Conservation (phyloP, 306 rosid species). For the Boehmeria nivea region DNA sequence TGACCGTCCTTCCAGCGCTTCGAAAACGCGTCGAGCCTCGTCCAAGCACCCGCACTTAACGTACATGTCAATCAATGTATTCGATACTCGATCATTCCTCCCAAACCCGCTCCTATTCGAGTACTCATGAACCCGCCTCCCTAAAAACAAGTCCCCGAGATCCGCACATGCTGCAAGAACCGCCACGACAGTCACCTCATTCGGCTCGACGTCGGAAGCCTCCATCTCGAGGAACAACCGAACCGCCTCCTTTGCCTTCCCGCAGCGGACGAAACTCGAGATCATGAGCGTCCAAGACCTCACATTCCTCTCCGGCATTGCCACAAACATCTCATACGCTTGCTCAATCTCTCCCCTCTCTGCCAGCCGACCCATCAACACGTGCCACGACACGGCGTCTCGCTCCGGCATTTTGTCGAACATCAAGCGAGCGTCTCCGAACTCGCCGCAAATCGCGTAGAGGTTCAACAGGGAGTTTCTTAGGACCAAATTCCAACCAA, state of each 20-base stretch:
- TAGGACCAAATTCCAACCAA: slow-evolving; percentile 35
- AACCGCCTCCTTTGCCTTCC: slow-evolving; percentile 46
- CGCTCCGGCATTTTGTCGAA: no score
- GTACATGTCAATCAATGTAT: no score
- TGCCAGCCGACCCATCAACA: slow-evolving; percentile 37
- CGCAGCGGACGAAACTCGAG: slow-evolving; percentile 48
- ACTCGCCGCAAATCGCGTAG: no score
- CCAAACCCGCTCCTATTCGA: no score
- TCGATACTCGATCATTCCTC: no score
- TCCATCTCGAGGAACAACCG: slow-evolving; percentile 39
- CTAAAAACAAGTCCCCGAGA: slow-evolving; percentile 42
- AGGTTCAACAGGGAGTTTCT: slow-evolving; percentile 39
- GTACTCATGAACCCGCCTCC: slow-evolving; percentile 25
- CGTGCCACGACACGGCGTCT: no score
- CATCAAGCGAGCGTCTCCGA: no score
- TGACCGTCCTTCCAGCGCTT: no score
- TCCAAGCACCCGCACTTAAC: no score
- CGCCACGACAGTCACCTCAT: slow-evolving; percentile 44
- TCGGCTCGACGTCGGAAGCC: slow-evolving; percentile 38
- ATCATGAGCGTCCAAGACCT: slow-evolving; percentile 67
- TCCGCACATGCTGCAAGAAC: slow-evolving; percentile 53
- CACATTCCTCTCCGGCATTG: slow-evolving; percentile 36
- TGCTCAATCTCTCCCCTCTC: slow-evolving; percentile 22
- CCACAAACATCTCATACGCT: slow-evolving; percentile 39
- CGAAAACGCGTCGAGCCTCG: no score